These are phyloP conservation scores for Magnolia sinica DNA, from an alignment of 164 flowering plant species.

Conservation along the genomic window DNA sequence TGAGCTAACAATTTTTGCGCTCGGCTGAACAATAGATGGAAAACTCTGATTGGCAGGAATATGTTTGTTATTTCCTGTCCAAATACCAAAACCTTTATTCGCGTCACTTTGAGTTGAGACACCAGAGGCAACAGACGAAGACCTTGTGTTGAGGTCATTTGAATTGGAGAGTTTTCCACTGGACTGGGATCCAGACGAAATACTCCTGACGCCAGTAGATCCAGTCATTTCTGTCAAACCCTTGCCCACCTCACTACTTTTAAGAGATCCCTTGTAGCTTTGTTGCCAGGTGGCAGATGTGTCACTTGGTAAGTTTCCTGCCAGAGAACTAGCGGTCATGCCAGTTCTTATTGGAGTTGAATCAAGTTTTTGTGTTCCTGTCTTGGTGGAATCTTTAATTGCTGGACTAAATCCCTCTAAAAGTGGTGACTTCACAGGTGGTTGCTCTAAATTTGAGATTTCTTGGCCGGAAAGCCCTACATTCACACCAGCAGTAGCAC, in stretches of 20 bases:
- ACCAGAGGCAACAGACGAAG: constrained; percentile 17
- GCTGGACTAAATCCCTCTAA: constrained; percentile 10
- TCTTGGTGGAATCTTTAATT: constrained; percentile 9
- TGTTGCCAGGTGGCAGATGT: constrained; percentile 12
- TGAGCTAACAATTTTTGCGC: constrained; percentile 12
- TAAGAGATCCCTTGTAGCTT: constrained; percentile 13
- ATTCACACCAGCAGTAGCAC: constrained; percentile 9
- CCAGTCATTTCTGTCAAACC: constrained; percentile 17
- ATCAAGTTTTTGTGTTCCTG: constrained; percentile 19
- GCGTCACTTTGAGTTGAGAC: constrained; percentile 8
- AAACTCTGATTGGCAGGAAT: constrained; percentile 17
- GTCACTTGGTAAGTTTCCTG: constrained; percentile 20
- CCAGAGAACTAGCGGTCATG: constrained; percentile 11
- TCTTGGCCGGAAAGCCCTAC: constrained; percentile 13
- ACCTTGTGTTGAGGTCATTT: constrained; percentile 20
- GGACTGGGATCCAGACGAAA: constrained; percentile 25
- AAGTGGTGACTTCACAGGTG: constrained; percentile 17
- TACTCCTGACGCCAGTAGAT: constrained; percentile 17
- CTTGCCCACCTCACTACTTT: constrained; percentile 16
- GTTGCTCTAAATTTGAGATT: constrained; percentile 15
- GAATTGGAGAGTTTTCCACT: constrained; percentile 18
- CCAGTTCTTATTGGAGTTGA: constrained; percentile 15
- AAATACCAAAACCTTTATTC: constrained; percentile 15
- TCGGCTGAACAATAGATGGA: constrained; percentile 8
- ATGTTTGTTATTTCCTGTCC: constrained; percentile 6